Evolutionary conservation across 1,284 basidiomycete species (phyloP).

Genomic region (Vanrija humicola): DNA sequence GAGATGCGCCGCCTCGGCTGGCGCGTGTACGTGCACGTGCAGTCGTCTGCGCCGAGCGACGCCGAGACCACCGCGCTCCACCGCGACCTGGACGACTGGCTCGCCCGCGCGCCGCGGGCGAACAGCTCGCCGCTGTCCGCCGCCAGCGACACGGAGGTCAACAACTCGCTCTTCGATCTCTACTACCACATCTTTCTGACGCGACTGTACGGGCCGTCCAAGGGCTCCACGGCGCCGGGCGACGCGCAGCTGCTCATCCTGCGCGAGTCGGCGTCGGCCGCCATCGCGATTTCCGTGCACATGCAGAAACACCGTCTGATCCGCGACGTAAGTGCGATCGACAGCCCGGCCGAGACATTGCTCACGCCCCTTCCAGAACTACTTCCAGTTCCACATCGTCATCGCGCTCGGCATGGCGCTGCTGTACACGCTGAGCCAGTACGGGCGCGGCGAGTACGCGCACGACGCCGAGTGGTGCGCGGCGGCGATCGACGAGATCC

Average conservation of each 20-base stretch:
- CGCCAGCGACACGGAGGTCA: too few species aligned
- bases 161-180: conserved; percentile 5
- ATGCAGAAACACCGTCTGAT: conserved; percentile 2
- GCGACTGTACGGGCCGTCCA: conserved; percentile 3
- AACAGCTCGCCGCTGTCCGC: too few species aligned
- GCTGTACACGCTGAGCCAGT: conserved; percentile 3
- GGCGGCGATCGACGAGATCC: background rate
- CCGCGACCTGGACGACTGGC: conserved; percentile 5
- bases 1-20: too few species aligned
- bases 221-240: too few species aligned
- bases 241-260: background rate
- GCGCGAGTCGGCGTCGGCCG: conserved; percentile 2
- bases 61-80: background rate
- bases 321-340: background rate
- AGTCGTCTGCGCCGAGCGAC: background rate
- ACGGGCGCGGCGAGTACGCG: too few species aligned
- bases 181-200: conserved; percentile 8
- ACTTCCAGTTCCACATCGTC: conserved; percentile 7
- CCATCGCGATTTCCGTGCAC: background rate
- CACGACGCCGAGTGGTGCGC: background rate
- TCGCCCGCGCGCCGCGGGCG: background rate
- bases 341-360: too few species aligned
- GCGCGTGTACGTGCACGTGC: too few species aligned
- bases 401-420: conserved; percentile 8
- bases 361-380: background rate